phyloP scores from a whole-genome alignment of 495 filamentous ascomycete species.

The Physcia stellaris region DNA sequence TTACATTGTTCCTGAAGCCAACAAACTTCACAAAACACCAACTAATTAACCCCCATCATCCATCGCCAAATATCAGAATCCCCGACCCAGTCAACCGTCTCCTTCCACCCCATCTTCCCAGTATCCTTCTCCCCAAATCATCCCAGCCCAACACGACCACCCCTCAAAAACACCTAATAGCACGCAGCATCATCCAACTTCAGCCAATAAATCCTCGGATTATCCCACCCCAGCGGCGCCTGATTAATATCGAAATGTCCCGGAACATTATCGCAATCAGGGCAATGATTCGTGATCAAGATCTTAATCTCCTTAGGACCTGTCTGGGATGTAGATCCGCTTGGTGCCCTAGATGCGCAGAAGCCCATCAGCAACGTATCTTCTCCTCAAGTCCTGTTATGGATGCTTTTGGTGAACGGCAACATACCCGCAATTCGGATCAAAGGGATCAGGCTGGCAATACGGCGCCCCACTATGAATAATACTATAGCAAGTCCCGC shows the following conservation, averaged over 20 bases:
- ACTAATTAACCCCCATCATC: too few relatives aligned
- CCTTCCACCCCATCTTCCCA: too few relatives aligned
- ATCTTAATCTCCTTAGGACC: constrained; percentile 8
- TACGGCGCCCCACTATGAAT: constrained; percentile 7
- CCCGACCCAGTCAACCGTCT: too few relatives aligned
- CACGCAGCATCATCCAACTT: constrained; percentile 4
- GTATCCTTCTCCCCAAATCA: too few relatives aligned
- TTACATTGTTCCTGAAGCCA: too few relatives aligned
- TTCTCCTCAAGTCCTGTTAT: not conserved
- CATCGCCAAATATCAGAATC: too few relatives aligned
- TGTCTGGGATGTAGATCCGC: not conserved
- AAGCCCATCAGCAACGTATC: too few relatives aligned
- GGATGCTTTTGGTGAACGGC: not conserved
- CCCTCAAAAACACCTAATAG: not conserved
- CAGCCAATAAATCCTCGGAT: constrained; percentile 10
- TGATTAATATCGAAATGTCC: constrained; percentile 11
- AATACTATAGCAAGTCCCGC: constrained; percentile 11
- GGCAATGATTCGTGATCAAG: constrained; percentile 11
- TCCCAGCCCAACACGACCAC: too few relatives aligned
- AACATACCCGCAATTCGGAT: constrained; percentile 1
- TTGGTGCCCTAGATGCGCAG: not conserved
- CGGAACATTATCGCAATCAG: constrained; percentile 4
- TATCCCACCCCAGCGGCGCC: constrained; percentile 6
- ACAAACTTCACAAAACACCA: too few relatives aligned
- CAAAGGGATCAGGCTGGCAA: constrained; percentile 6